Conservation (phyloP, 176 grass and related monocot genomes). For the Typha latifolia region DNA sequence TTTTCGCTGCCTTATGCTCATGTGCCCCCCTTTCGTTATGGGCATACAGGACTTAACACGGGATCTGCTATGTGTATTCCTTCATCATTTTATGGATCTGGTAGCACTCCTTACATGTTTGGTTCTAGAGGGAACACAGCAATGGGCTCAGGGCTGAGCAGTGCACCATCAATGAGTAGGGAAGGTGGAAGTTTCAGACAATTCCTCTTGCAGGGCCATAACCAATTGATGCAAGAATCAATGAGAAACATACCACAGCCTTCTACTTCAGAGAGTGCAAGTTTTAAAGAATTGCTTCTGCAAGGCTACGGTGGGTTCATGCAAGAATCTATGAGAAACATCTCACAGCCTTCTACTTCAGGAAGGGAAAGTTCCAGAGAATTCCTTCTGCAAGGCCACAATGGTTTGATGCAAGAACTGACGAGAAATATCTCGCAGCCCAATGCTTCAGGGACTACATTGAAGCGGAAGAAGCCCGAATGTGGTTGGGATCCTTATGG, state of each 20-base stretch:
- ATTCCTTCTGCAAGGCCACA: neutral
- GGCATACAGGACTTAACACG: neutral
- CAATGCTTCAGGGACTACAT: neutral
- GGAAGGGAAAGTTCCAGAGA: neutral
- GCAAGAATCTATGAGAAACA: neutral
- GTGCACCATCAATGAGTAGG: neutral
- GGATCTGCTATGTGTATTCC: neutral
- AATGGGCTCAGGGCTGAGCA: neutral
- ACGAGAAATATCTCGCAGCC: neutral
- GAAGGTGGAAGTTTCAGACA: neutral
- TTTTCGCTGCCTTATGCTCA: neutral
- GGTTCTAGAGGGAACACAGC: conserved; percentile 4
- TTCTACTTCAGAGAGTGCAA: neutral
- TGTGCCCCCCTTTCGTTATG: neutral
- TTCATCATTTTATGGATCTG: neutral
- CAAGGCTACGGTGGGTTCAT: neutral
- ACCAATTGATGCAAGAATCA: too few relatives aligned
- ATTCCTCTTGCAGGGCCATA: too few relatives aligned
- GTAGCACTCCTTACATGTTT: neutral
- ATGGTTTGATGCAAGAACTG: neutral
- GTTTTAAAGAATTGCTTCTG: neutral
- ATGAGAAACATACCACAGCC: too few relatives aligned
- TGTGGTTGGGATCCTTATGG: neutral
- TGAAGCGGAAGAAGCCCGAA: conserved; percentile 1
- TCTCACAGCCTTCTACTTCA: neutral